phyloP scores from a whole-genome alignment of 1,139 yeast species.

The Kodamaea suecica region DNA sequence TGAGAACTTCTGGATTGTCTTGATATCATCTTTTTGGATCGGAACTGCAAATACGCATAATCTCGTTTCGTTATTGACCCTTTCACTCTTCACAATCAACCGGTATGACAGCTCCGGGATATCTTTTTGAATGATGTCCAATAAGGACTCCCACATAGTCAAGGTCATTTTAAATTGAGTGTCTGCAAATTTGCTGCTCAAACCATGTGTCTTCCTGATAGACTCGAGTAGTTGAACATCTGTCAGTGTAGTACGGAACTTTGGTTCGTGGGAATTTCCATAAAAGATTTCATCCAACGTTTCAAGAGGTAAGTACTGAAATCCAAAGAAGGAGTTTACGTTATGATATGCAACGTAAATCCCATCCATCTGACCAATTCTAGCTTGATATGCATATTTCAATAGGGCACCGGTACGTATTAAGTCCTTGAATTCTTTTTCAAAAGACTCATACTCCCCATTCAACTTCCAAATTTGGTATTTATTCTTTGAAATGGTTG shows the following conservation, averaged over 20 bases:
- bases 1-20: conserved; percentile 24
- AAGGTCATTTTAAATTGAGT: conserved; percentile 68
- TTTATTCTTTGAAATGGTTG: conserved; percentile 51
- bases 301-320: conserved; percentile 75
- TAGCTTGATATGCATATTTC: conserved; percentile 85
- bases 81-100: conserved; percentile 26
- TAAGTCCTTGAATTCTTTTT: conserved; percentile 74
- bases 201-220: conserved; percentile 21
- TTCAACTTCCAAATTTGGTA: conserved; percentile 61
- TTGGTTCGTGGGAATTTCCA: conserved; percentile 18
- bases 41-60: conserved; percentile 35
- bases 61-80: conserved; percentile 18
- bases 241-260: conserved; percentile 25
- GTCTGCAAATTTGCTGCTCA: conserved; percentile 60
- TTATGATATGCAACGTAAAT: conserved; percentile 91
- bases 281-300: conserved; percentile 58
- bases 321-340: conserved; percentile 77
- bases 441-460: conserved; percentile 75
- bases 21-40: conserved; percentile 24
- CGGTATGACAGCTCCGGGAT: conserved; percentile 28
- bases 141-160: conserved; percentile 50
- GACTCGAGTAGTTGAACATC: conserved; percentile 18
- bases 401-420: conserved; percentile 69
- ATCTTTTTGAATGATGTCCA: conserved; percentile 39
- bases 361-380: conserved; percentile 97